Evolutionary conservation across 2,329 filamentous ascomycete species (phyloP), one percentile per base, ranked within the genome.

Genomic region (Ophiobolus disseminans): DNA sequence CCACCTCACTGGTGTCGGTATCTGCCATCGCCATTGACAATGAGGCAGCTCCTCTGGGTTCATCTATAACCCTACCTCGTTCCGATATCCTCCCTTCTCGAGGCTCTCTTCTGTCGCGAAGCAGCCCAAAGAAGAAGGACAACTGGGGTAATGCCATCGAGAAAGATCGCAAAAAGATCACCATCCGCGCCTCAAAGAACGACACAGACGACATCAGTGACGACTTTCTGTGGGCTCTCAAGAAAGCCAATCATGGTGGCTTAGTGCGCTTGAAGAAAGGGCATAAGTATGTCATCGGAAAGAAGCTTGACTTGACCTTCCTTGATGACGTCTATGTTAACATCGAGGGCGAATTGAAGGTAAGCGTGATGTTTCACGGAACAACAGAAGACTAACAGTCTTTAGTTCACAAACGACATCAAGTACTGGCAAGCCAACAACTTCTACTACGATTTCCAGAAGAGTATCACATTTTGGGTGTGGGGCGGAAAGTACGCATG

Each of bases 381-480:
- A 36, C 3, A 16, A n/a, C n/a, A 4, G 22, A 19, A 9, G 23
- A 31, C 49, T 63, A 30, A 62, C 32, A 6, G 19, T 7, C 10
- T 1, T 20, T 20, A 76, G 72, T 79, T 79, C 60, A 78, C 75
- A 20, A 72, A 79, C 43, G 74, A 78, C 36, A 75, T 78, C 32
- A 62, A 70, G 4, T 79, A 78, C 60, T 79, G 77, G 77, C 76
- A 80, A 67, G 69, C 65, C 21, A 80, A 80, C 59, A 72, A 80
- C 62, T 80, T 79, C 63, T 79, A 76, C 51, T 78, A 80, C 43
- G 69, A 70, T 8, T 81, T 80, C 62, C 78, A 81, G 48, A 78
- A 78, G 53, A 83, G 79, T 3, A 81, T 86, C 45, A 82, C 82
- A 46, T 86, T 86, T 60, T 86, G 82, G 80, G 81, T 84, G 40